phyloP scores from a whole-genome alignment of 116 monocot species.

The Cymodocea nodosa region DNA sequence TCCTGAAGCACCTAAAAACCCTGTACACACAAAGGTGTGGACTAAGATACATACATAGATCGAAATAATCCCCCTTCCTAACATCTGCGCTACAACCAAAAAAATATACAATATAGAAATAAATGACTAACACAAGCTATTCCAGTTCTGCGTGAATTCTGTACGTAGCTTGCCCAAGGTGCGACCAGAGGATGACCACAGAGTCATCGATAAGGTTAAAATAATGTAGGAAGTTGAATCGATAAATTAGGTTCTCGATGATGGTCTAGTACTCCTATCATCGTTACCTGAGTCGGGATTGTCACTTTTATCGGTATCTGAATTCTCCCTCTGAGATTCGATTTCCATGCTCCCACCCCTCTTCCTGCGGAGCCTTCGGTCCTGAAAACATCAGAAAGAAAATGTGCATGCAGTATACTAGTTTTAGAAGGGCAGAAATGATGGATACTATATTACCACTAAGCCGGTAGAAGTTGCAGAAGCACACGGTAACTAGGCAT shows the following conservation, averaged over 20 bases:
- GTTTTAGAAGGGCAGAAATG: too few species aligned
- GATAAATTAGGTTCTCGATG: not conserved
- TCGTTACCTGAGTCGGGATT: conserved; percentile 23
- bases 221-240: not conserved
- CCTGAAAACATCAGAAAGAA: conserved; percentile 10
- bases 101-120: too few species aligned
- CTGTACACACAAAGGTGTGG: too few species aligned
- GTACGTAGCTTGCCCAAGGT: too few species aligned
- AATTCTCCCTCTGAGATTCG: conserved; percentile 25
- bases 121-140: not conserved
- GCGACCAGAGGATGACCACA: not conserved
- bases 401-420: too few species aligned
- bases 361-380: conserved; percentile 19
- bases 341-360: conserved; percentile 16
- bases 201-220: not conserved
- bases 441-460: not conserved
- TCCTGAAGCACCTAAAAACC: too few species aligned
- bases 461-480: not conserved
- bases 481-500: too few species aligned
- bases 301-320: conserved; percentile 38
- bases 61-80: too few species aligned
- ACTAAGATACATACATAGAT: too few species aligned
- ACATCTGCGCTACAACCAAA: too few species aligned
- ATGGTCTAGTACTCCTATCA: conserved; percentile 1
- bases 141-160: not conserved